Conservation (phyloP, 495 filamentous ascomycete species). For the Xylaria sp. region DNA sequence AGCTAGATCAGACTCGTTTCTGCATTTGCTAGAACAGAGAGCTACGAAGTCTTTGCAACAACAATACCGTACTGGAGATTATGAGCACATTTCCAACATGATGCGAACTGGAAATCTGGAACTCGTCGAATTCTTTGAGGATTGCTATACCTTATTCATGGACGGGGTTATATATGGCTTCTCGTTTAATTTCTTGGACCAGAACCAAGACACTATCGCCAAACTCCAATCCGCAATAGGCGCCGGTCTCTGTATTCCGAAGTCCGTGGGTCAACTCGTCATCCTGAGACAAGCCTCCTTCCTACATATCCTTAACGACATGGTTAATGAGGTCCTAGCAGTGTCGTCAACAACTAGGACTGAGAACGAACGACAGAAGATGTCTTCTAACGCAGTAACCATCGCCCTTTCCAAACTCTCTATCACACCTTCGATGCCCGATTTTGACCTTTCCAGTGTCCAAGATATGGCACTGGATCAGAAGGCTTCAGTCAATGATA, state of each 20-base stretch:
- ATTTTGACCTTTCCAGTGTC: conserved; percentile 32
- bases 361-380: conserved; percentile 29
- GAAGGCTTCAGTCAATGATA: conserved; percentile 32
- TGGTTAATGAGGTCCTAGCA: conserved; percentile 47
- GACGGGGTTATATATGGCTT: too few species aligned
- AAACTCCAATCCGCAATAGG: conserved; percentile 27
- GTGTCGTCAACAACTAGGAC: conserved; percentile 34
- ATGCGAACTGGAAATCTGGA: conserved; percentile 33
- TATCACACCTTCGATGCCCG: conserved; percentile 11
- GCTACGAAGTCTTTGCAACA: conserved; percentile 37
- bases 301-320: conserved; percentile 35
- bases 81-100: conserved; percentile 33
- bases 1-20: conserved; percentile 39
- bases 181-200: too few species aligned
- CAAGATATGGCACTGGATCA: conserved; percentile 33
- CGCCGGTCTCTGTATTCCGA: conserved; percentile 36
- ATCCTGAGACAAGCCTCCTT: conserved; percentile 38
- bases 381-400: conserved; percentile 27
- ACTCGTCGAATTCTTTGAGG: conserved; percentile 24
- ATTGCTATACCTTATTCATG: conserved; percentile 37
- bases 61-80: conserved; percentile 40
- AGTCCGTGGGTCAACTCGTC: conserved; percentile 42
- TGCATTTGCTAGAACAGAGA: conserved; percentile 42
- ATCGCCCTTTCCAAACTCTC: conserved; percentile 34
- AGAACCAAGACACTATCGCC: conserved; percentile 25